Conservation (phyloP, 2,329 filamentous ascomycete species). For the Stagonosporopsis tanaceti region DNA sequence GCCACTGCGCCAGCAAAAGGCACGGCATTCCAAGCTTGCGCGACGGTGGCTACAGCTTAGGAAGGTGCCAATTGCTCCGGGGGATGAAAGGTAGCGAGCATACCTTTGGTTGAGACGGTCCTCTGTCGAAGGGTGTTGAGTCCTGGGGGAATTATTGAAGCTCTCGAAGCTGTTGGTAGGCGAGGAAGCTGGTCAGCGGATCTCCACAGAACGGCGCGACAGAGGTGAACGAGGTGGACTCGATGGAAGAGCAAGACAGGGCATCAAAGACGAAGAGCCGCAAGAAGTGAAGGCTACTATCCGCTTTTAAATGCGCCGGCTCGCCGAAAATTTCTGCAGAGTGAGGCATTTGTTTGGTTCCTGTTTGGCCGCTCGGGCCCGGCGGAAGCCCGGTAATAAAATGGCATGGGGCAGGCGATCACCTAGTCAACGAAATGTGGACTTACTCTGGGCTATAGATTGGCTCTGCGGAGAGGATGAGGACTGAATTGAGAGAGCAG, state of each 20-base stretch:
- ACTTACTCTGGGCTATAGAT: constrained; percentile 40
- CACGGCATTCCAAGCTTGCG: constrained; percentile 19
- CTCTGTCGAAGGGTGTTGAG: constrained; percentile 24
- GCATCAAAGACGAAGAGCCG: constrained; percentile 38
- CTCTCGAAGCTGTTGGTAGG: constrained; percentile 35
- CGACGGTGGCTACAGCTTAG: constrained; percentile 18
- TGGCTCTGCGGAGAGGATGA: constrained; percentile 24
- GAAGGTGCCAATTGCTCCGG: constrained; percentile 28
- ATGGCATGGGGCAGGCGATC: constrained; percentile 31
- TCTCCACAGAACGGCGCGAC: constrained; percentile 37
- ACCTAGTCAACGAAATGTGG: constrained; percentile 29
- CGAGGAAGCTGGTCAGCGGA: constrained; percentile 43
- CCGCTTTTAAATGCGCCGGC: constrained; percentile 42
- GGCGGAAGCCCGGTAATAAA: constrained; percentile 39
- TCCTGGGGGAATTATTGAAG: constrained; percentile 30
- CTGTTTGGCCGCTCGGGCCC: constrained; percentile 38
- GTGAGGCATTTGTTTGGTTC: constrained; percentile 49
- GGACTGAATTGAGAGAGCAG: constrained; percentile 17
- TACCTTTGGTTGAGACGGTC: constrained; percentile 44
- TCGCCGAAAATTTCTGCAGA: constrained; percentile 46
- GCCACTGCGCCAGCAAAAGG: constrained; percentile 15
- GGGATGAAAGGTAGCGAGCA: constrained; percentile 27
- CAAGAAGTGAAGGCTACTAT: constrained; percentile 28
- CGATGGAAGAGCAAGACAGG: constrained; percentile 37
- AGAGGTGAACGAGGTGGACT: constrained; percentile 30